Percentiles rank a stretch among this genome's conserved stretches.
phyloP scores from a whole-genome alignment of 2,329 filamentous ascomycete genomes.

The Aspergillus sp. region DNA sequence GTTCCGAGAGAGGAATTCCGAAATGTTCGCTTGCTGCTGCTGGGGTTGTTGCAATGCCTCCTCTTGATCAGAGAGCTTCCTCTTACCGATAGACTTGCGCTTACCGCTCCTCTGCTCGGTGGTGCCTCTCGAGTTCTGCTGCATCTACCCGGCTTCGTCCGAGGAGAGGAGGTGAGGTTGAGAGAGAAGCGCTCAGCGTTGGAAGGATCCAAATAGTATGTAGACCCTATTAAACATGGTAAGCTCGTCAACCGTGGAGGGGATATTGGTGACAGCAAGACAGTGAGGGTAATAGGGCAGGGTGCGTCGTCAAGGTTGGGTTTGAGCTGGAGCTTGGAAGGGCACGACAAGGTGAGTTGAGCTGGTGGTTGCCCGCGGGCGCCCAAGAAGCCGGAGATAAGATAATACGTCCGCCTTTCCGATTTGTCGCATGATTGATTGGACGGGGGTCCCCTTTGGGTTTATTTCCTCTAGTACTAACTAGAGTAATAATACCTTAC shows the following conservation, averaged over 20 bases:
- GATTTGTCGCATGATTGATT: background rate
- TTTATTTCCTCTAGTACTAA: no score
- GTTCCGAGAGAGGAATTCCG: slow-evolving; percentile 46
- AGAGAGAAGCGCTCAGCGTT: slow-evolving; percentile 25
- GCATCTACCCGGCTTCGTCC: slow-evolving; percentile 47
- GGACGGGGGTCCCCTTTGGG: background rate
- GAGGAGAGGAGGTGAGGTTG: slow-evolving; percentile 16
- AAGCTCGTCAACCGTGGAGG: slow-evolving; percentile 6
- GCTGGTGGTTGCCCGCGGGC: background rate
- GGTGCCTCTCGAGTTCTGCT: slow-evolving; percentile 40
- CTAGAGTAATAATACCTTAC: no score
- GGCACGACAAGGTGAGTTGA: background rate
- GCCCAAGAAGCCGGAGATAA: slow-evolving; percentile 29
- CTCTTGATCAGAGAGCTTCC: slow-evolving; percentile 42
- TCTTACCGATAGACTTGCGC: slow-evolving; percentile 46
- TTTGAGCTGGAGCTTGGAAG: background rate
- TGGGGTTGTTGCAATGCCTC: slow-evolving; percentile 32
- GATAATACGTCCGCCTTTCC: slow-evolving; percentile 29
- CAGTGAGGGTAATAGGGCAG: slow-evolving; percentile 1
- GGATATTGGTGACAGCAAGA: slow-evolving; percentile 2
- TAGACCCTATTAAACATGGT: slow-evolving; percentile 22
- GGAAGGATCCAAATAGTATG: slow-evolving; percentile 20
- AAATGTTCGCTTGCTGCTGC: slow-evolving; percentile 47
- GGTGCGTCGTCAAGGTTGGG: slow-evolving; percentile 13
- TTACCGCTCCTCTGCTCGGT: slow-evolving; percentile 47